These are phyloP conservation scores for Leptoxyphium fumago DNA, from an alignment of 2,329 filamentous ascomycete genomes.

Conservation along the genomic window DNA sequence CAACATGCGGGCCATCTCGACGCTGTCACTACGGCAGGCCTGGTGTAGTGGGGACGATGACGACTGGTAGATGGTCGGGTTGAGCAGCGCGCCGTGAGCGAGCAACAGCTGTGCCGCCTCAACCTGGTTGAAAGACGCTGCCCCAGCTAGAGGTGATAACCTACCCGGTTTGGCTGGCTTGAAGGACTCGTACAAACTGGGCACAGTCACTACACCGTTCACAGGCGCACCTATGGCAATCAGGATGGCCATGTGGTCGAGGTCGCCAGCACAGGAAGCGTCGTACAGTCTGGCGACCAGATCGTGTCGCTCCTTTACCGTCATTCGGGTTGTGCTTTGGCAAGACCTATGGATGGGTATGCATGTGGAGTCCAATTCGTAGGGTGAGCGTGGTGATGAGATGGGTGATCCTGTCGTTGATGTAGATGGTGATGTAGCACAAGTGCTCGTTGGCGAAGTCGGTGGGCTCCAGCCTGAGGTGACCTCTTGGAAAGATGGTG, in stretches of 20 bases:
- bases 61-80: slow-evolving; percentile 12
- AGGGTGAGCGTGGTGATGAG: slow-evolving; percentile 3
- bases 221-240: slow-evolving; percentile 15
- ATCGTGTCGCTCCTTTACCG: slow-evolving; percentile 9
- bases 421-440: neutral
- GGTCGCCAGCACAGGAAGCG: slow-evolving; percentile 17
- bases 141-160: slow-evolving; percentile 19
- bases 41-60: slow-evolving; percentile 18
- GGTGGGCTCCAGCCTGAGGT: slow-evolving; percentile 19
- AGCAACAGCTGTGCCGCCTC: slow-evolving; percentile 14
- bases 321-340: slow-evolving; percentile 1
- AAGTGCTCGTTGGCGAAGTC: slow-evolving; percentile 11
- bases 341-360: neutral
- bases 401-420: neutral
- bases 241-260: slow-evolving; percentile 13
- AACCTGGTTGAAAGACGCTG: slow-evolving; percentile 14
- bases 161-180: slow-evolving; percentile 19
- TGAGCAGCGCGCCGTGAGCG: slow-evolving; percentile 15
- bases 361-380: neutral
- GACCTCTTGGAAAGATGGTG: slow-evolving; percentile 14
- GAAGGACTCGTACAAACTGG: slow-evolving; percentile 18
- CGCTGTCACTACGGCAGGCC: slow-evolving; percentile 15
- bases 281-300: slow-evolving; percentile 14
- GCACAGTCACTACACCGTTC: slow-evolving; percentile 13
- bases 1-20: slow-evolving; percentile 11